Evolutionary conservation across 2,329 filamentous ascomycete genomes (phyloP), one percentile per base, ranked within the genome.

Genomic region (Onygenales sp.): DNA sequence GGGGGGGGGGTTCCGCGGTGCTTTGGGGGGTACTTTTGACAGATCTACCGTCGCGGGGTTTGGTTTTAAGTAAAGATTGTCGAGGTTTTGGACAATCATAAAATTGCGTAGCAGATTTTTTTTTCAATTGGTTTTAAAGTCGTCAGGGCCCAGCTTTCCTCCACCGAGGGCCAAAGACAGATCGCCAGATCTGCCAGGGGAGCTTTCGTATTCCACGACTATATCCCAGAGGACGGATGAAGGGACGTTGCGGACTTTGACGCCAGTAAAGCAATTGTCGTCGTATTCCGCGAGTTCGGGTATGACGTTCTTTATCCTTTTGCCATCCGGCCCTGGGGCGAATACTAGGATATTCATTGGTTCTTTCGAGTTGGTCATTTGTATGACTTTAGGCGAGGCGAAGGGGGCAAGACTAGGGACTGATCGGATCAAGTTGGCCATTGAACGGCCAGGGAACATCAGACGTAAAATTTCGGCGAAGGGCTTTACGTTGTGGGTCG

Each of bases 161-260:
- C 38, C 43, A 41, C 57, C 57, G 2, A 59, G 43, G 32, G 50
- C 45, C 45, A 45, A 57, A 43, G 43, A 54, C 33, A 58, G 42
- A 5, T 59, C 57, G 14, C 54, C 35, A 5, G 62, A 54, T 45
- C 62, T 62, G 10, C 58, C 52, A 4, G 65, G 59, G 51, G 62
- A 61, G 7, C 62, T 59, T 27, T 70, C 60, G 54, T 71, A 75
- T 51, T 70, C 68, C 10, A 69, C 14, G 6, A 64, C 58, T 31
- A 74, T 58, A 36, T 69, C 69, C 64, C 68, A 65, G 13, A 72
- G 33, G 3, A 66, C 64, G 2, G 55, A 53, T 3, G 59, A 43
- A 0, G 69, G 63, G 1, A 74, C 52, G 8, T 53, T 52, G 2
- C 69, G 66, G 1, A 67, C 5, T 57, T 61, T 8, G 59, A 58